Conservation (phyloP, 2,329 filamentous ascomycete species). For the Penicillium capsulatum region DNA sequence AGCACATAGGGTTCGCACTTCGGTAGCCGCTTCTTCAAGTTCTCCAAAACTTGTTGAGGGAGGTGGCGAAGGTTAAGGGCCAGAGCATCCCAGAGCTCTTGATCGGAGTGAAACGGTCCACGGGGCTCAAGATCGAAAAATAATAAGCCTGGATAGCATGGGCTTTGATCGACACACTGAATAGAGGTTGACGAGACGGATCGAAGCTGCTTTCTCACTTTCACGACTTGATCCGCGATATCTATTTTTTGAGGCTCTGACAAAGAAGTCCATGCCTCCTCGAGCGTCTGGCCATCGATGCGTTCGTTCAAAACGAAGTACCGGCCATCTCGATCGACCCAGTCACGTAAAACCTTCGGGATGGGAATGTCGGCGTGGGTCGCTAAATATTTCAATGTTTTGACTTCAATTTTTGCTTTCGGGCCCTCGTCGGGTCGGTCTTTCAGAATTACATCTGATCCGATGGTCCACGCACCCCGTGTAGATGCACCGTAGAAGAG, state of each 20-base stretch:
- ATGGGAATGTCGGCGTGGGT: constrained; percentile 10
- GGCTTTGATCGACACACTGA: constrained; percentile 10
- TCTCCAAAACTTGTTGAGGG: constrained; percentile 6
- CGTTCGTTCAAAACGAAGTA: constrained; percentile 17
- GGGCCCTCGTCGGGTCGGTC: constrained; percentile 17
- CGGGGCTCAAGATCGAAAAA: constrained; percentile 8
- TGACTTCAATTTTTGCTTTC: constrained; percentile 12
- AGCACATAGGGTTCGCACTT: constrained; percentile 5
- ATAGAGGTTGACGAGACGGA: constrained; percentile 14
- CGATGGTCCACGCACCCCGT: constrained; percentile 16
- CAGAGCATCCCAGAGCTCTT: constrained; percentile 12
- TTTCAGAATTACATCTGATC: constrained; percentile 18
- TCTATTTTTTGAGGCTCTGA: constrained; percentile 5
- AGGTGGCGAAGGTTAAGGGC: constrained; percentile 4
- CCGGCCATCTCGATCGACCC: constrained; percentile 13
- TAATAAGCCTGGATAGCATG: constrained; percentile 13
- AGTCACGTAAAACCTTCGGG: constrained; percentile 18
- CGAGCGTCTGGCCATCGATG: constrained; percentile 13
- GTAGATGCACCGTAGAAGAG: constrained; percentile 12
- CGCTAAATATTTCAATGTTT: constrained; percentile 9
- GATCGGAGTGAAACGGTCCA: constrained; percentile 11
- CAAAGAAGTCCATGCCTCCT: constrained; percentile 15
- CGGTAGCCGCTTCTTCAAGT: constrained; percentile 16
- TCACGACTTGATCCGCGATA: constrained; percentile 15
- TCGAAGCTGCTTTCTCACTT: constrained; percentile 11